phyloP scores from a whole-genome alignment of 2,329 filamentous ascomycete genomes.

The Emergomyces africanus region DNA sequence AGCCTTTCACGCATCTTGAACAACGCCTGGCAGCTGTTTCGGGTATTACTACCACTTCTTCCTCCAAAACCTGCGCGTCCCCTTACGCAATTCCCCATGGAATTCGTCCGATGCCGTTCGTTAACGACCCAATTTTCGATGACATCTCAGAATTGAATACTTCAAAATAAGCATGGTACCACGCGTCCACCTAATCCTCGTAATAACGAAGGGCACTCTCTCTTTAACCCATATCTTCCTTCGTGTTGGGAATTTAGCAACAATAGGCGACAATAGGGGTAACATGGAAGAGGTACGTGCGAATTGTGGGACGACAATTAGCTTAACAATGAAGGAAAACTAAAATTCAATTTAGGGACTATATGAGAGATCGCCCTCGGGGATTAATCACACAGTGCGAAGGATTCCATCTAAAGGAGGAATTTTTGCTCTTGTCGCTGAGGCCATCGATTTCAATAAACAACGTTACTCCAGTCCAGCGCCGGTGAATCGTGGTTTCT shows the following conservation, averaged over 20 bases:
- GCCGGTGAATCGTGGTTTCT: background rate
- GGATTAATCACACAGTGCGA: background rate
- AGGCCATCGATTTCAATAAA: slow-evolving; percentile 8
- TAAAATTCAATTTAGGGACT: background rate
- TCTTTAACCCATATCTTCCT: background rate
- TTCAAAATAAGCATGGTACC: too few species aligned
- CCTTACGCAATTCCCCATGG: slow-evolving; percentile 15
- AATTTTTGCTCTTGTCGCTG: slow-evolving; percentile 7
- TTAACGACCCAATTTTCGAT: background rate
- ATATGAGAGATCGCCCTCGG: background rate
- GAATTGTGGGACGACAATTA: background rate
- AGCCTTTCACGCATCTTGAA: slow-evolving; percentile 42
- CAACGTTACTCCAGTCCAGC: slow-evolving; percentile 3
- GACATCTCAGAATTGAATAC: background rate
- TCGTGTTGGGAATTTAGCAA: background rate
- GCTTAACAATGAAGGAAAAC: background rate
- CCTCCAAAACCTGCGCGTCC: slow-evolving; percentile 9
- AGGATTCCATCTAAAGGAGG: slow-evolving; percentile 1
- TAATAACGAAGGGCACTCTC: background rate
- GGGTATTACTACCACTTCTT: background rate
- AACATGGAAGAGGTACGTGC: background rate
- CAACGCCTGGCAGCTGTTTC: slow-evolving; percentile 14
- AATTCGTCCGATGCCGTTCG: slow-evolving; percentile 14
- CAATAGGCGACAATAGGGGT: too few species aligned
- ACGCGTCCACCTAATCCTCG: background rate